Percentiles rank a stretch among this genome's conserved stretches.
Evolutionary conservation across 2,329 filamentous ascomycete species (phyloP).

Genomic region (Endothia cerciana): DNA sequence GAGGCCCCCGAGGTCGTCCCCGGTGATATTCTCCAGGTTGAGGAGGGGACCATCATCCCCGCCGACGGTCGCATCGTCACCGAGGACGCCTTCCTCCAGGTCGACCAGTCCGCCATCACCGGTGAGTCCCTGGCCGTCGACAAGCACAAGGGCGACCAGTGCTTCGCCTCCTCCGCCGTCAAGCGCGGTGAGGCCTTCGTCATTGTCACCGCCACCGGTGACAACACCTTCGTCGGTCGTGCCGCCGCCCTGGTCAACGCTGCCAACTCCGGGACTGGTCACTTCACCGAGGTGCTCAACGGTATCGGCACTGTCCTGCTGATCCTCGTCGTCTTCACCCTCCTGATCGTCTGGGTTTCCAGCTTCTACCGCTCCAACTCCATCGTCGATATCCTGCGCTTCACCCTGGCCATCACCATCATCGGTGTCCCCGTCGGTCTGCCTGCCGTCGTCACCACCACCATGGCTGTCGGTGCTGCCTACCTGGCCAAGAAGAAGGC

Average conservation of each 20-base stretch:
- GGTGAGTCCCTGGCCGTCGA: conserved; percentile 91
- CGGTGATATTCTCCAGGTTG: conserved; percentile 86
- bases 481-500: conserved; percentile 92
- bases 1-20: conserved; percentile 84
- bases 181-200: conserved; percentile 89
- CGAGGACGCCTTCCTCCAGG: conserved; percentile 82
- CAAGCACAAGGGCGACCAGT: conserved; percentile 80
- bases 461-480: conserved; percentile 90
- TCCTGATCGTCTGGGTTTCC: conserved; percentile 82
- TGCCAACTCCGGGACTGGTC: conserved; percentile 73
- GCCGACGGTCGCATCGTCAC: conserved; percentile 87
- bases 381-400: conserved; percentile 79
- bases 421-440: conserved; percentile 93
- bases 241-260: conserved; percentile 84
- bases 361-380: conserved; percentile 86
- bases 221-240: conserved; percentile 88
- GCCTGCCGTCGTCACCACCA: conserved; percentile 89
- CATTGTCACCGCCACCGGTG: conserved; percentile 81
- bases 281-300: conserved; percentile 91
- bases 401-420: conserved; percentile 87
- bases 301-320: conserved; percentile 82
- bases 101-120: conserved; percentile 90
- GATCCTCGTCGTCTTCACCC: conserved; percentile 78
- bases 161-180: conserved; percentile 84
- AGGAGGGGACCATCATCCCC: conserved; percentile 90